Base-by-base conservation (phyloP, 352 stramenopile genomes). In the Phytopythium sindhum region DNA sequence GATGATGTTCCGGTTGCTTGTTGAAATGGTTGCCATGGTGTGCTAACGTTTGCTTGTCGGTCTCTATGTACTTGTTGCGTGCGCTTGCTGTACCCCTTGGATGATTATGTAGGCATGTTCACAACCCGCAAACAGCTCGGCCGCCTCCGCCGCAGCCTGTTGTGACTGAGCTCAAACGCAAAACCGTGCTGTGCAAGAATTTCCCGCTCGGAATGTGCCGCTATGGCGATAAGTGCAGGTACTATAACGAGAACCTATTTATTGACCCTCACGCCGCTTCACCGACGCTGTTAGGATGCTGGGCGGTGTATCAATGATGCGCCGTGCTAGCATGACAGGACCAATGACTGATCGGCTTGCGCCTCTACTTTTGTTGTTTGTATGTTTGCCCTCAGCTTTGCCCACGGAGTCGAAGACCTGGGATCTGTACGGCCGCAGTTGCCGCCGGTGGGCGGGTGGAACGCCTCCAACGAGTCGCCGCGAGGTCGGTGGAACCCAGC, bases 211-310 rank as follows among this genome's bases (percentile, higher is more conserved):
- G 84, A 7, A 86, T 67, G n/a, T 95, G 86, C 65, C 83, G 84
- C 58, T 95, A 83, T 76, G 86, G 86, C 60, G 84, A 90, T 74
- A 88, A 86, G 44, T 95, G 86, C 83, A 93, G 77, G 83, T 94
- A 84, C 64, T 70, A 71, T 69, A 53, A 50, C 55, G 28, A 14
- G 19, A 55, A 26, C 28, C 28, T 54, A 29, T 50, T 53, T 50
- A 53, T 53, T 54, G 37, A 42, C 57, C 9, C 29, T 45, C 39
- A 45, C 28, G 31, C 45, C 23, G 48, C 48, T 35, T 54, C 26
- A 15, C 5, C 14, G 21, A 11, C 3, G 48, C 48, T 54, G 14
- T 28, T 7, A 23, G 26, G 11, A 8, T 31, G 48, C 48, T 54
- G 2, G 26, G 24, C 14, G 11, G 6, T 19, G 48, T 31, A 17